Evolutionary conservation across 306 rosid genomes (phyloP).

Genomic region (Abrus pulchellus): DNA sequence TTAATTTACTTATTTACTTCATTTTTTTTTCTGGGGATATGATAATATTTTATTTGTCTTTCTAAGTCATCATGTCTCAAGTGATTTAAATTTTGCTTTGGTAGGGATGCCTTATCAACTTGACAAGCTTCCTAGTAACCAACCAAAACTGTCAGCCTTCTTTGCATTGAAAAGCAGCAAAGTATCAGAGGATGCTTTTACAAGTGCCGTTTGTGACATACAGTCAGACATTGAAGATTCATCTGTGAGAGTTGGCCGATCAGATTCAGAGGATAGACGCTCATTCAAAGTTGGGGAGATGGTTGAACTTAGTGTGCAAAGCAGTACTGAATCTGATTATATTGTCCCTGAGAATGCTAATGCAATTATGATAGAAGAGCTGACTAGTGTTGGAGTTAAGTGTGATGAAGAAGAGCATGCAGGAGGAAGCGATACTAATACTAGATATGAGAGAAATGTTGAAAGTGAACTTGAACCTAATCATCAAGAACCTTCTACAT

Average conservation of each 20-base stretch:
- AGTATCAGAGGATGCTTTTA: constrained; percentile 46
- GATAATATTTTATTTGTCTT: constrained; percentile 18
- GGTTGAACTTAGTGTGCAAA: constrained; percentile 45
- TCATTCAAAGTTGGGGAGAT: constrained; percentile 50
- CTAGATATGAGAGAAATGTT: constrained; percentile 46
- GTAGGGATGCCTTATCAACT: constrained; percentile 91
- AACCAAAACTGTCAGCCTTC: constrained; percentile 78
- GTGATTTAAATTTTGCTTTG: constrained; percentile 38
- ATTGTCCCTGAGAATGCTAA: constrained; percentile 45
- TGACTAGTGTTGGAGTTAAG: constrained; percentile 48
- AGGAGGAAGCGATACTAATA: constrained; percentile 51
- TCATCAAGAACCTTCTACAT: constrained; percentile 55
- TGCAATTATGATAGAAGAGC: constrained; percentile 50
- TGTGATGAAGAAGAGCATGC: constrained; percentile 48
- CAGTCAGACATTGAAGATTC: constrained; percentile 59
- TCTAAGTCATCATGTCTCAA: constrained; percentile 9
- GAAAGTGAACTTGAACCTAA: constrained; percentile 53
- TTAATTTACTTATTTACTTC: constrained; percentile 18
- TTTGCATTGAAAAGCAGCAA: constrained; percentile 64
- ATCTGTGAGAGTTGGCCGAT: constrained; percentile 48
- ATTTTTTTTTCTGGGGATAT: neutral
- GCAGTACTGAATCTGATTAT: constrained; percentile 52
- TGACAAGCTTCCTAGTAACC: constrained; percentile 72
- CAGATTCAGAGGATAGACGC: constrained; percentile 52
- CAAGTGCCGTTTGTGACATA: constrained; percentile 47